phyloP scores from a whole-genome alignment of 768 basidiomycete genomes.

The Terana coerulea region DNA sequence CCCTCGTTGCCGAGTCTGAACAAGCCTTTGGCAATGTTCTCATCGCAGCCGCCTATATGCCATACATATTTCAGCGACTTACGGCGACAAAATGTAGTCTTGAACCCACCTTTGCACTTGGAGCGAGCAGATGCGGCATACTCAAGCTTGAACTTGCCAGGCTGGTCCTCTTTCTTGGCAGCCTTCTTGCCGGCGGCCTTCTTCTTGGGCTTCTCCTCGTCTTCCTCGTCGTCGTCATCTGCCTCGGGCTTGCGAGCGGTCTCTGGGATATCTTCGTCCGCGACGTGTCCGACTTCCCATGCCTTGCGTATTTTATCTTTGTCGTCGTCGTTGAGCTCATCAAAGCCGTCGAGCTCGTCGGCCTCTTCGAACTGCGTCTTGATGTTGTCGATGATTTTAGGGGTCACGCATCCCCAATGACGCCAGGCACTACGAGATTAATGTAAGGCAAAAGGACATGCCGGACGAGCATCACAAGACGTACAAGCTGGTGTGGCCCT shows the following conservation, averaged over 20 bases:
- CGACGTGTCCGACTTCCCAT: slow-evolving; percentile 74
- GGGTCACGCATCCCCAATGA: slow-evolving; percentile 87
- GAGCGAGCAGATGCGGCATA: slow-evolving; percentile 28
- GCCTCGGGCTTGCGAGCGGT: slow-evolving; percentile 57
- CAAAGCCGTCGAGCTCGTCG: slow-evolving; percentile 82
- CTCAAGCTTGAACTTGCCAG: slow-evolving; percentile 30
- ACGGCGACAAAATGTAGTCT: not conserved
- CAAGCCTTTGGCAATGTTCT: slow-evolving; percentile 38
- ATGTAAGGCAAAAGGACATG: not conserved
- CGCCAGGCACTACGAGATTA: slow-evolving; percentile 75
- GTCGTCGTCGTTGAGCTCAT: slow-evolving; percentile 65
- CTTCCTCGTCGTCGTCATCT: slow-evolving; percentile 37
- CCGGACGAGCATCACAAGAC: slow-evolving; percentile 17
- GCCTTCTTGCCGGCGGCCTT: slow-evolving; percentile 12
- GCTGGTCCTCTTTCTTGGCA: slow-evolving; percentile 33
- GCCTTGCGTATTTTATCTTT: slow-evolving; percentile 69
- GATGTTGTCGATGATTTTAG: slow-evolving; percentile 65
- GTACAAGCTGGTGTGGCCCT: slow-evolving; percentile 67
- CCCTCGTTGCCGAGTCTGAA: slow-evolving; percentile 39
- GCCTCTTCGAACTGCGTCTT: slow-evolving; percentile 55
- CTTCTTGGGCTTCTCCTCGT: slow-evolving; percentile 34
- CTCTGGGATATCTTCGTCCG: slow-evolving; percentile 79
- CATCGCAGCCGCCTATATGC: slow-evolving; percentile 18
- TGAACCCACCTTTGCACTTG: slow-evolving; percentile 30
- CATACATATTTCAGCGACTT: not conserved